These are phyloP conservation scores for Fusarium beomiforme DNA, from an alignment of 2,329 filamentous ascomycete species.

Conservation along the genomic window DNA sequence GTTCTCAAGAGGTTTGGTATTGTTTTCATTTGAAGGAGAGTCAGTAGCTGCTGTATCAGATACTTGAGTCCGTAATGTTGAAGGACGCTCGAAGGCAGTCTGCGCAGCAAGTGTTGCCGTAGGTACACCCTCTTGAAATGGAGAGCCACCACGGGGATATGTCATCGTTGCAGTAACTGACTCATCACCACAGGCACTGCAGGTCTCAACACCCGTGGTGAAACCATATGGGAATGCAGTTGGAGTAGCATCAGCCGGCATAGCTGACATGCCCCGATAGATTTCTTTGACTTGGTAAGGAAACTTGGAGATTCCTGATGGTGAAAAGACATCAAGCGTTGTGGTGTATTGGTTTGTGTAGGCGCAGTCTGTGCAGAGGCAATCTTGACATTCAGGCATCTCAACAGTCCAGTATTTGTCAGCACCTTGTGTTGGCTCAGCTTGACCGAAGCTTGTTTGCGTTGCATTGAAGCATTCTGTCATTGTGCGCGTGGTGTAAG, in stretches of 20 bases:
- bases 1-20: slow-evolving; percentile 11
- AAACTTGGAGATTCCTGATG: slow-evolving; percentile 28
- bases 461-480: slow-evolving; percentile 41
- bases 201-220: slow-evolving; percentile 30
- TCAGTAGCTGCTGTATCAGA: slow-evolving; percentile 9
- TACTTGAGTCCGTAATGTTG: slow-evolving; percentile 26
- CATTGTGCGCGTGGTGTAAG: slow-evolving; percentile 38
- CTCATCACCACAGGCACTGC: slow-evolving; percentile 35
- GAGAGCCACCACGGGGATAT: slow-evolving; percentile 38
- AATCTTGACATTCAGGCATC: slow-evolving; percentile 41
- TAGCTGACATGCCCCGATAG: slow-evolving; percentile 41
- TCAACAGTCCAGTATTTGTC: slow-evolving; percentile 37
- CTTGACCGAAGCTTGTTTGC: slow-evolving; percentile 36
- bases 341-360: slow-evolving; percentile 41
- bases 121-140: slow-evolving; percentile 29
- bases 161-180: slow-evolving; percentile 40
- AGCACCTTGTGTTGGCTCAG: slow-evolving; percentile 34
- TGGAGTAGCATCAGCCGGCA: slow-evolving; percentile 27
- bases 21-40: slow-evolving; percentile 6
- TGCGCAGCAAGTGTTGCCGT: slow-evolving; percentile 7
- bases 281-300: slow-evolving; percentile 40
- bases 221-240: slow-evolving; percentile 39
- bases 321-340: slow-evolving; percentile 38
- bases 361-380: slow-evolving; percentile 32
- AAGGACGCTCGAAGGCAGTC: slow-evolving; percentile 13